Base-by-base conservation (phyloP, 192 early-diverging fungal species). In the Coemansia sp. region DNA sequence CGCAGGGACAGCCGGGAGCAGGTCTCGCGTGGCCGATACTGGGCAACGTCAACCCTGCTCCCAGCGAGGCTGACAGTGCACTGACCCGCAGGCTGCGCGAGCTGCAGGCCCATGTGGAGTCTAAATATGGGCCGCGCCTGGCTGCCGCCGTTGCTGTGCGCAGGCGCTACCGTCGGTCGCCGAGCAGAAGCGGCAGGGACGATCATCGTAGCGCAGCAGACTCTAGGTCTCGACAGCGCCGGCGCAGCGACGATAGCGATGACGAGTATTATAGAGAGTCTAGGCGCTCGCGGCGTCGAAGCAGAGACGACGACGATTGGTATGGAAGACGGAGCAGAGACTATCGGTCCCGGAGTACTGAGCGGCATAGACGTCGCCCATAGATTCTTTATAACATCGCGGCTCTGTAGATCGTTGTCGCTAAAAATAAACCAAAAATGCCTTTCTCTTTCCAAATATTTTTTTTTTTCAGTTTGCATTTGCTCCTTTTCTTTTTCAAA, bases 21-120 rank as follows among this genome's bases (percentile, higher is more conserved):
- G 77, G 77, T 0, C 26, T 74, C 9, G 71, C 77, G 26, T 79
- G 77, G 77, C 77, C 77, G 0, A 62, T 79, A 25, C 65, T 79
- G 9, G 77, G 72, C 7, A 69, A 14, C 33, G 34, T 41, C 60
- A 75, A 59, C 12, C 59, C 63, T 0, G 20, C 28, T 0, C 16
- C 31, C 9, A 26, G 62, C 25, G 34, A 57, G 35, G 55, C 28
- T 21, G 60, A 47, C 6, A 28, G 14, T 21, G 16, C 37, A 33
- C 7, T 70, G 38, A 43, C 52, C 16, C 26, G 20, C 4, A 63
- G 50, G 33, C 42, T 76, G n/a, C 39, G 53, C 18, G 68, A 71
- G 42, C 21, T 67, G 47, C 68, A 70, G 58, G 18, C 38, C 12
- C 61, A 56, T 8, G 53, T 69, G 20, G 73, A 75, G 48, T 47